A percentile compares a stretch with the other conserved stretches of the same genome.
Evolutionary conservation across 805 yeast species (phyloP).

Genomic region (Candida nonsorbophila): DNA sequence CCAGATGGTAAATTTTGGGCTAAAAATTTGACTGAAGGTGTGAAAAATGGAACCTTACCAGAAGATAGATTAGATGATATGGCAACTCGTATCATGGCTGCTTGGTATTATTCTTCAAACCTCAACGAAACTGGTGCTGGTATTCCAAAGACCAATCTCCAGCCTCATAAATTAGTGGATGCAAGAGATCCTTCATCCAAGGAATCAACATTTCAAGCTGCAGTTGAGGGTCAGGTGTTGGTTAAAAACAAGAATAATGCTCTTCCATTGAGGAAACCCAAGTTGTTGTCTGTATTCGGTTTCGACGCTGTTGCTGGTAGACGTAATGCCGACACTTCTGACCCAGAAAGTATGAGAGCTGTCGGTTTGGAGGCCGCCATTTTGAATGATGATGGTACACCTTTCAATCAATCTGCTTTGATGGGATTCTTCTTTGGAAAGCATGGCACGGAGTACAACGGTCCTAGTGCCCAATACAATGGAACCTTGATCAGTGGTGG

Average conservation of each 20-base stretch:
- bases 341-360: neutral
- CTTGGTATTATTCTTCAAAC: no score
- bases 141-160: conserved; percentile 30
- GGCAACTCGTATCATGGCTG: conserved; percentile 53
- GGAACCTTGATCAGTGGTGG: neutral
- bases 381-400: neutral
- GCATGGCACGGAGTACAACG: neutral
- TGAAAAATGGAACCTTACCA: conserved; percentile 49
- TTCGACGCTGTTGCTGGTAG: conserved; percentile 1
- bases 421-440: neutral
- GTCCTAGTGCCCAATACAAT: neutral
- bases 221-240: conserved; percentile 36
- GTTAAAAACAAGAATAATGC: conserved; percentile 39
- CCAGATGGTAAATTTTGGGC: conserved; percentile 43
- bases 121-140: conserved; percentile 25
- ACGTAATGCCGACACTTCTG: neutral
- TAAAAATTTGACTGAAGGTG: conserved; percentile 42
- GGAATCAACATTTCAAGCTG: conserved; percentile 41
- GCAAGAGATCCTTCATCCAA: conserved; percentile 44
- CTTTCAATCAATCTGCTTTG: neutral
- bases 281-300: neutral
- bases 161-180: conserved; percentile 45
- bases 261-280: no score
- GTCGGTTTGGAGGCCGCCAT: neutral
- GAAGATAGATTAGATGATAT: conserved; percentile 50